These are phyloP conservation scores for Berkeleyomyces basicola DNA, from an alignment of 2,329 filamentous ascomycete genomes.

Conservation along the genomic window DNA sequence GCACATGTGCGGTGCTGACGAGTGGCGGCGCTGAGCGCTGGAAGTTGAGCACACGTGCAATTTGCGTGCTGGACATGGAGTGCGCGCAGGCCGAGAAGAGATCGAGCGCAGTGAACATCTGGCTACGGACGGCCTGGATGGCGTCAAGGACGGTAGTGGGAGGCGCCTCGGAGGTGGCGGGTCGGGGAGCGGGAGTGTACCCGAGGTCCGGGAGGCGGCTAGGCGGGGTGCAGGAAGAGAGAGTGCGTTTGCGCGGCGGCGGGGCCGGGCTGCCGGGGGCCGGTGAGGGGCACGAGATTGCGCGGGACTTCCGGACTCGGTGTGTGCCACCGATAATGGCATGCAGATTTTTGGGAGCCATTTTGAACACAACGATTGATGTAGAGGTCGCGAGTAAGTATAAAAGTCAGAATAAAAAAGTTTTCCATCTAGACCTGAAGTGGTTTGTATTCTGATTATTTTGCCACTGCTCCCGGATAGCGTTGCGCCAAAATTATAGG, in stretches of 20 bases:
- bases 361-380: background rate
- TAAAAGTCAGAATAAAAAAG: background rate
- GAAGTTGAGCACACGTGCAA: constrained; percentile 46
- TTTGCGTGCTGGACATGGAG: constrained; percentile 47
- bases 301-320: background rate
- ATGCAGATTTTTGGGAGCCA: constrained; percentile 22
- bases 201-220: background rate
- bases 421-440: background rate
- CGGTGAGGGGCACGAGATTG: constrained; percentile 14
- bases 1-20: constrained; percentile 48
- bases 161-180: background rate
- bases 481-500: background rate
- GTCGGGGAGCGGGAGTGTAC: background rate
- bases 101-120: constrained; percentile 41
- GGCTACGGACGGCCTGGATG: constrained; percentile 41
- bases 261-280: constrained; percentile 20
- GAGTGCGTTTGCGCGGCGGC: background rate
- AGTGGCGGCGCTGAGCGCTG: constrained; percentile 43
- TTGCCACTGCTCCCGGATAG: background rate
- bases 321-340: constrained; percentile 22
- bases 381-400: background rate
- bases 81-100: constrained; percentile 35
- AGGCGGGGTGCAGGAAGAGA: background rate
- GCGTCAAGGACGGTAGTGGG: constrained; percentile 30
- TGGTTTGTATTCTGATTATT: background rate